Evolutionary conservation across 2,329 filamentous ascomycete species (phyloP), one percentile per base, ranked within the genome.

Genomic region (Colletotrichum chlorophyti): DNA sequence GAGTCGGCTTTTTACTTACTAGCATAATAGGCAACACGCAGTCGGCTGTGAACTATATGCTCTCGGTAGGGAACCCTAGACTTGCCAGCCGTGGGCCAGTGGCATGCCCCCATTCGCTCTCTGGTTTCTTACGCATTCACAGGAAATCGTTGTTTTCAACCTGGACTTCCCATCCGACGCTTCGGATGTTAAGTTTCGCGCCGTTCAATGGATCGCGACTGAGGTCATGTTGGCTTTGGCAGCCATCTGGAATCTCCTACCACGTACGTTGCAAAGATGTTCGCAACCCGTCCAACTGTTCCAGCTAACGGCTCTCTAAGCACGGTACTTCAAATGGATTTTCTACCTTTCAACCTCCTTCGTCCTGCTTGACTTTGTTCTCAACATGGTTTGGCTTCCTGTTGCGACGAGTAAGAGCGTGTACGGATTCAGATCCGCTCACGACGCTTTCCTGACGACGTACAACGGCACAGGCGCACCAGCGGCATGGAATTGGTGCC

Each of bases 331-430:
- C 69, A 76, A 74, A 54, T 78, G 70, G 64, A 77, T 84, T 37
- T 84, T 84, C 67, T 77, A 79, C 53, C 63, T 79, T 4, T 82
- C 81, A 0, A 77, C 78, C 1, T 67, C 66, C 3, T 70, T 83
- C 21, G 83, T 86, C 38, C 58, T 86, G 40, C 71, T 86, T 0
- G 83, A 87, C 68, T 86, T 86, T 65, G 62, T 83, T 34, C 70
- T 86, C 8, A 87, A 86, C 68, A 70, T 86, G 58, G 82, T 86
- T 65, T 86, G 84, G 84, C 71, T 87, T 3, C 84, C 84, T 3
- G 83, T 87, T 41, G 83, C 79, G 1, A 80, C 81, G 0, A 77
- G 72, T 58, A 76, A 82, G 53, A 83, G 80, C 0, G 24, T 24
- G 14, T 80, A 79, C 65, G 84, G 84, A 2, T 86, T 87, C 69